These are phyloP conservation scores for Symbiodinium pilosum DNA, from an alignment of 73 alveolate genomes.

Conservation along the genomic window DNA sequence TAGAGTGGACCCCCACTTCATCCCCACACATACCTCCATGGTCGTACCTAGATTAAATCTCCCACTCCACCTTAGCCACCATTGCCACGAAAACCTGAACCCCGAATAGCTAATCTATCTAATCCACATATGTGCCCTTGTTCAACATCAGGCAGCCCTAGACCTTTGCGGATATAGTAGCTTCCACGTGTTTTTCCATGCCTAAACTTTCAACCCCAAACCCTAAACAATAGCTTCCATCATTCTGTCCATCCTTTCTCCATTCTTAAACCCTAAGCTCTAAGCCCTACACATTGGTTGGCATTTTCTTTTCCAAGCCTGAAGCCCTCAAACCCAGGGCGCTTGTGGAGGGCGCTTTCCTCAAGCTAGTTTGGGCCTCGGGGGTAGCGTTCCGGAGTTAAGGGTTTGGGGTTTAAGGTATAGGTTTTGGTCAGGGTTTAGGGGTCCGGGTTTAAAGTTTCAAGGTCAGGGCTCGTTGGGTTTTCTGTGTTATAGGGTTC, in stretches of 20 bases:
- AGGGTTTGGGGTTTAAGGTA: background rate
- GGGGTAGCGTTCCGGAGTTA: background rate
- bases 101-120: too few species aligned
- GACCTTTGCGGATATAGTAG: too few species aligned
- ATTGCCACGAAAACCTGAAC: too few species aligned
- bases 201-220: too few species aligned
- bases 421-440: background rate
- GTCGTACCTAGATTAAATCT: too few species aligned
- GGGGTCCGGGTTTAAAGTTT: background rate
- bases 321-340: background rate
- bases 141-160: too few species aligned
- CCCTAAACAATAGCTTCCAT: too few species aligned
- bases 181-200: too few species aligned
- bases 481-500: background rate
- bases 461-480: background rate
- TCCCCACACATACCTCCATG: too few species aligned
- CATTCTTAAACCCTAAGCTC: background rate
- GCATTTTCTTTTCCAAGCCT: background rate
- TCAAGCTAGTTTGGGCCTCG: background rate
- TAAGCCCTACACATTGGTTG: background rate
- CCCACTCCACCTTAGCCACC: too few species aligned
- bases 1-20: too few species aligned
- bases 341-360: constrained; percentile 14
- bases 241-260: background rate
- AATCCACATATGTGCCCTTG: too few species aligned